These are phyloP conservation scores for Physcomitrellopsis africana DNA, from an alignment of 225 moss, liverwort and hornwort species.

Conservation along the genomic window DNA sequence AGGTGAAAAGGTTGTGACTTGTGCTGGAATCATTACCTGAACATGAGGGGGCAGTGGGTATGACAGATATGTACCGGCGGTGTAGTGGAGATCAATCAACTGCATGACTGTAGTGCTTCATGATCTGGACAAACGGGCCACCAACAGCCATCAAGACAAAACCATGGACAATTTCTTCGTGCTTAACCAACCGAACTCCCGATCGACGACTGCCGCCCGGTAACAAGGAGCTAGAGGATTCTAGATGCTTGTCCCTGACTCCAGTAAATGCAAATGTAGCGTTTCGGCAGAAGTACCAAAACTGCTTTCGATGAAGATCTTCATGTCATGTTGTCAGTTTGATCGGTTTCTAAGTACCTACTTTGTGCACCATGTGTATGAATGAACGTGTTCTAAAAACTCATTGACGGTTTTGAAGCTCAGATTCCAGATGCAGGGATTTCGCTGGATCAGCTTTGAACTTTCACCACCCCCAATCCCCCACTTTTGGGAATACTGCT, in stretches of 20 bases:
- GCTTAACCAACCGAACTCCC: slow-evolving; percentile 28
- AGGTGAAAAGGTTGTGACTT: slow-evolving; percentile 29
- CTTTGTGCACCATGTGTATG: no score
- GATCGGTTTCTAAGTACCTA: no score
- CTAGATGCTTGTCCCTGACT: not conserved
- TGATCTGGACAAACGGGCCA: slow-evolving; percentile 40
- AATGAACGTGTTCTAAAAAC: not conserved
- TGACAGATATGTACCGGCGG: slow-evolving; percentile 14
- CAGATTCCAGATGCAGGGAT: not conserved
- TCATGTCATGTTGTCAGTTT: not conserved
- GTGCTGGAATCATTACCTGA: slow-evolving; percentile 16
- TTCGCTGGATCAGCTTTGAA: not conserved
- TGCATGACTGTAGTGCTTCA: slow-evolving; percentile 26
- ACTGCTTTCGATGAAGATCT: not conserved
- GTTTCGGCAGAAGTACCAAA: not conserved
- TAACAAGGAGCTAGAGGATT: not conserved
- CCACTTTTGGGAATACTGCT: not conserved
- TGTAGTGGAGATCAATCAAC: slow-evolving; percentile 20
- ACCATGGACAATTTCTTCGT: slow-evolving; percentile 23
- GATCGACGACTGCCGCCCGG: not conserved
- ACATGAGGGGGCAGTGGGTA: slow-evolving; percentile 16
- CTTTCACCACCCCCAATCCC: not conserved
- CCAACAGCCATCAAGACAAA: slow-evolving; percentile 45
- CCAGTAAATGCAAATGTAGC: no score
- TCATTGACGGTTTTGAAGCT: not conserved